Evolutionary conservation across 1,284 basidiomycete genomes (phyloP), one percentile per base, ranked within the genome.

Genomic region (Sporisorium sorghi): DNA sequence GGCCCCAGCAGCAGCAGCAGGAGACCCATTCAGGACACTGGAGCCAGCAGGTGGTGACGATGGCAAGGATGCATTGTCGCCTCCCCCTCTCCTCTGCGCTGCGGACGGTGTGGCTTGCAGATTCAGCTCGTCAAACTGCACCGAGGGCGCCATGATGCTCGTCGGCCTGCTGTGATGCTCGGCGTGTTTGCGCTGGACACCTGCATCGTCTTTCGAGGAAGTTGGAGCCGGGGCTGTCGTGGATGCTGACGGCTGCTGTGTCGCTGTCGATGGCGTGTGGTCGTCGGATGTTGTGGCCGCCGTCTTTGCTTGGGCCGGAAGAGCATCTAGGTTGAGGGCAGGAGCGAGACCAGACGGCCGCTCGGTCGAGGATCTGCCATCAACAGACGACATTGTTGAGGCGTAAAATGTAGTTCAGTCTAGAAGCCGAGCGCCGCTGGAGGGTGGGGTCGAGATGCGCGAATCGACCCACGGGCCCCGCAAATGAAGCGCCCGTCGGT

Each of bases 71-170:
- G 62, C 49, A 15, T 65, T 71, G 54, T 58, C 62, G 32, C 61
- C 47, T 39, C 62, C 48, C 8, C 61, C 47, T 39, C 62, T 52
- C 8, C 68, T 39, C n/a, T 68, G 63, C 14, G 52, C 48, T 17
- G 52, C 48, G 10, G 73, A 64, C 8, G 73, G 68, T 3, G 63
- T 64, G 9, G 68, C 63, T 17, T 63, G 64, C 23, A 71, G 54
- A 21, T 32, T 75, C 52, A 71, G 73, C 48, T 75, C 73, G 60
- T 75, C 73, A 39, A 75, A 75, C 47, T 75, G 73, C 5, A 75
- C 73, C 21, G 68, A 67, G 19, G 73, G 73, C 11, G 60, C 54
- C 51, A 58, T 49, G 58, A 66, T 53, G 66, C 58, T 70, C 49
- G 37, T 43, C 8, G 59, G 57, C 23, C 58, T 54, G 43, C 58